Evolutionary conservation across 2,329 filamentous ascomycete species (phyloP), one percentile per base, ranked within the genome.

Genomic region (Tolypocladium pustulatum): DNA sequence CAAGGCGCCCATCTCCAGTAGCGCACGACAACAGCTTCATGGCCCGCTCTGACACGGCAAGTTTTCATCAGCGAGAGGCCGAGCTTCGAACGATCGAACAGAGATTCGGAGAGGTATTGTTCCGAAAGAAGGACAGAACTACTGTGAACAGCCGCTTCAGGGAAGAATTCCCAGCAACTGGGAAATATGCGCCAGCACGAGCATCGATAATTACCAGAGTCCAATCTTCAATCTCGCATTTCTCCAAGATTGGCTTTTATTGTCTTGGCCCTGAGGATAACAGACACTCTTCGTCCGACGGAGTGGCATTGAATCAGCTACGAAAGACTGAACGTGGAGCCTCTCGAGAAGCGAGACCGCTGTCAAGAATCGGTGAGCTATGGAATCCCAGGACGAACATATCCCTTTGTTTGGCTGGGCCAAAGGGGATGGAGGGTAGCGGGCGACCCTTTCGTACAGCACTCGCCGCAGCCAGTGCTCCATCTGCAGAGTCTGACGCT

Each of bases 41-140:
- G 1, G 60, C 64, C 8, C 61, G 63, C 8, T 74, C 75, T 2
- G 72, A 75, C 55, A 71, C 71, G n/a, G 67, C 69, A 1, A 75
- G 72, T 59, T 73, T 74, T 43, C 65, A 65, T 30, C 70, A 71
- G 32, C 71, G 71, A 55, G 75, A 77, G 57, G 64, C 64, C 10
- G 75, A 77, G 63, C 66, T 75, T 15, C 65, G 60, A 41, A 72
- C 72, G 1, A 72, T 78, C 25, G 68, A 75, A 57, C 72, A 72
- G 58, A 69, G 75, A n/a, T 77, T 79, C 56, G 68, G 69, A 15
- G 63, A 72, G n/a, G 65, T 68, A 6, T 59, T 72, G 2, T 54
- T 69, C 17, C 68, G 67, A 3, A 70, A 66, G 34, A 70, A 70
- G 40, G 66, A 64, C 2, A 65, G 65, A 2, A 57, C 61, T n/a